Evolutionary conservation across 345 rosid genomes (phyloP), one percentile per base, ranked within the genome.

Genomic region (Luvunga scandens): DNA sequence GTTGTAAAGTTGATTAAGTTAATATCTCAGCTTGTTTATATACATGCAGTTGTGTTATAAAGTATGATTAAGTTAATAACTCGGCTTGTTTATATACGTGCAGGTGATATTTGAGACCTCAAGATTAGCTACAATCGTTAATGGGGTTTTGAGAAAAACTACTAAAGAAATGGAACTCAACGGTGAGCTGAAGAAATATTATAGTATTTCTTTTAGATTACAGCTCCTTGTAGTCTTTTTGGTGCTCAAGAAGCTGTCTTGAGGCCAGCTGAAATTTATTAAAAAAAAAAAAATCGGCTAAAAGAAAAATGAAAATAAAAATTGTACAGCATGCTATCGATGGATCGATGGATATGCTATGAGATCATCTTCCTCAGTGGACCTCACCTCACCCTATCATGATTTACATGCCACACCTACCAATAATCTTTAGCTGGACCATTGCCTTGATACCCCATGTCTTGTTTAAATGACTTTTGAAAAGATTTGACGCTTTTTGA

Each of bases 111-210:
- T 88, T 66, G 94, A 93, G 88, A 89, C 97, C 64, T 88, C 90
- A 79, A 90, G 98, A 82, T 87, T 95, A 76, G 95, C 95, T 5
- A 87, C 98, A 36, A 82, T 95, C 75, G 93, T 93, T 45, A 95
- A 95, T 81, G 98, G 98, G 9, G 90, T 91, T 48, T 31, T 93
- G 79, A 89, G 98, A 83, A 95, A 89, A 85, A 89, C 97, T 34
- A 91, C 94, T 16, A 73, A 85, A 61, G 98, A 93, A 62, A 81
- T 94, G 87, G 93, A 93, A 85, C 83, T 94, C 28, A 89, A 93
- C 65, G 98, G 98, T 91, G 77, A 80, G 85, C 25, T 19, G 48
- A 57, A 67, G 42, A 9, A 27, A 19, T 45, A 66, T 7, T 34
- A 39, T 42, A 60, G n/a, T 60, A 68, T 64, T 59, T 61, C 53